Conservation (phyloP, 352 stramenopile genomes). For the Elongisporangium anandrum region DNA sequence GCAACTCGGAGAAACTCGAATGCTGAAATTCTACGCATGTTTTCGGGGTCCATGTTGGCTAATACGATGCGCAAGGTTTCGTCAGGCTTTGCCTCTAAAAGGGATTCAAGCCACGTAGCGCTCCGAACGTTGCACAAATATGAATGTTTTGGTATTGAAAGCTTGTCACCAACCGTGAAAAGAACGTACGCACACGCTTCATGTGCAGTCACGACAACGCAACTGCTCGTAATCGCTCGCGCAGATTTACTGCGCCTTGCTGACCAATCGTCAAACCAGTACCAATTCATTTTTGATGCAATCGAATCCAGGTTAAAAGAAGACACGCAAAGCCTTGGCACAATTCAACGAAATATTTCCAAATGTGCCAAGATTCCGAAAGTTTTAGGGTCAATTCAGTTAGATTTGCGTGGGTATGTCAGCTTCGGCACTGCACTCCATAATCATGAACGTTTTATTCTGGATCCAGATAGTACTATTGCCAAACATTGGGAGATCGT, state of each 20-base stretch:
- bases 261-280: constrained; percentile 15
- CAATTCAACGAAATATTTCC: constrained; percentile 4
- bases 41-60: neutral
- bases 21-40: neutral
- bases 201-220: constrained; percentile 20
- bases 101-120: constrained; percentile 4
- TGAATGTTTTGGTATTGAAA: constrained; percentile 33
- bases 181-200: constrained; percentile 18
- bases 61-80: neutral
- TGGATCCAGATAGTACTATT: neutral
- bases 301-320: neutral
- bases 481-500: neutral
- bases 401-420: neutral
- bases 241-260: constrained; percentile 11
- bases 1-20: neutral
- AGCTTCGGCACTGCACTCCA: constrained; percentile 4
- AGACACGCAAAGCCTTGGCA: neutral
- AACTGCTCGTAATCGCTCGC: constrained; percentile 19
- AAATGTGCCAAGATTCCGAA: neutral
- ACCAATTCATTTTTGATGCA: neutral
- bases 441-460: constrained; percentile 11
- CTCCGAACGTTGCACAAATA: constrained; percentile 22
- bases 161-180: constrained; percentile 8
- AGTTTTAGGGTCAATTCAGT: neutral
- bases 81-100: neutral